Evolutionary conservation across 139 green algal genomes (phyloP).

Genomic region (Mesostigma viride): DNA sequence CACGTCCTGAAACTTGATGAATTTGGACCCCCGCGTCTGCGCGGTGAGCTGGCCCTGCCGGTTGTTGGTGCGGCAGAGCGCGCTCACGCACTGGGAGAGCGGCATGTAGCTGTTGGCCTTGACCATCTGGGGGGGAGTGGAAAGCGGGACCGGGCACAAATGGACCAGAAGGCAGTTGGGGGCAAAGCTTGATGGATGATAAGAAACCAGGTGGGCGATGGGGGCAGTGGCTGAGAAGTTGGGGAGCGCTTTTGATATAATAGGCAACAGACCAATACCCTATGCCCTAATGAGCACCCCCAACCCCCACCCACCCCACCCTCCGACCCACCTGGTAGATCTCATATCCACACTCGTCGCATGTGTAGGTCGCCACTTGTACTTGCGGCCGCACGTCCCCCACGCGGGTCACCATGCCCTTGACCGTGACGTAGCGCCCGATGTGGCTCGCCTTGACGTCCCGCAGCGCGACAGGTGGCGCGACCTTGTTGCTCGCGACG

Average conservation of each 20-base stretch:
- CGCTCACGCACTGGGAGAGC: constrained; percentile 31
- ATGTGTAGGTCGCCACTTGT: constrained; percentile 85
- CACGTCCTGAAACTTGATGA: constrained; percentile 83
- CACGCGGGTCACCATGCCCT: constrained; percentile 81
- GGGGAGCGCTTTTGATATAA: no score
- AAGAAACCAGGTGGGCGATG: no score
- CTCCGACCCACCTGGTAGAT: constrained; percentile 89
- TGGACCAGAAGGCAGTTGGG: no score
- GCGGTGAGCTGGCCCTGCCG: constrained; percentile 23
- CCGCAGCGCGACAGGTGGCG: constrained; percentile 43
- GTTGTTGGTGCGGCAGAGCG: constrained; percentile 39
- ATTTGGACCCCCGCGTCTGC: constrained; percentile 72
- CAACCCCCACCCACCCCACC: no score
- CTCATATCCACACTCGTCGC: constrained; percentile 73
- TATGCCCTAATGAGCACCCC: no score
- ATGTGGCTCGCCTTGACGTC: constrained; percentile 60
- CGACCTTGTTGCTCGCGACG: constrained; percentile 34
- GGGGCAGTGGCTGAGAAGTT: no score
- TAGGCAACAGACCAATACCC: no score
- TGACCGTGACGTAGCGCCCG: constrained; percentile 73
- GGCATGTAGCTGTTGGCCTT: constrained; percentile 61
- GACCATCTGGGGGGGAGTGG: constrained; percentile 32
- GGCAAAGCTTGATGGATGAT: no score
- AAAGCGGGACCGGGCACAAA: no score
- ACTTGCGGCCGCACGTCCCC: constrained; percentile 88